These are phyloP conservation scores for Cocos nucifera DNA, from an alignment of 176 grass and related monocot species.

Conservation along the genomic window DNA sequence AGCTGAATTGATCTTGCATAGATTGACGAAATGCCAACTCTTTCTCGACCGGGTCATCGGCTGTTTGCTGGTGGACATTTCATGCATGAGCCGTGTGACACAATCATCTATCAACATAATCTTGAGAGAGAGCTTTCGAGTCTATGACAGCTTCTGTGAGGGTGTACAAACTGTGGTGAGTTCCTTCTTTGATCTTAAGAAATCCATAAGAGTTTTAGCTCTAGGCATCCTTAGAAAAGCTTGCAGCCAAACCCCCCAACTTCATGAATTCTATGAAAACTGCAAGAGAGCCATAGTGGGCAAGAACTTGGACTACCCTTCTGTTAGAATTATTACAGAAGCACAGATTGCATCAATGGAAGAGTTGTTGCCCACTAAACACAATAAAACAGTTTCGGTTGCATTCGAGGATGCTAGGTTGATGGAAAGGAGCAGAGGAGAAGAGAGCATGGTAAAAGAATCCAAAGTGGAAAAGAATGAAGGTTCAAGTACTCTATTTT, in stretches of 20 bases:
- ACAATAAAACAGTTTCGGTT: neutral
- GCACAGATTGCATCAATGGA: conserved; percentile 34
- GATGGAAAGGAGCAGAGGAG: neutral
- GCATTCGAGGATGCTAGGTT: neutral
- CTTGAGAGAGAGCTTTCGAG: conserved; percentile 85
- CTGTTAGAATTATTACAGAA: conserved; percentile 54
- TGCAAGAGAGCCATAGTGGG: conserved; percentile 49
- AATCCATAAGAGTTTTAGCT: conserved; percentile 23
- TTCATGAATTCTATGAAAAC: conserved; percentile 80
- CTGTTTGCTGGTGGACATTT: conserved; percentile 40
- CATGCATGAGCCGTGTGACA: conserved; percentile 22
- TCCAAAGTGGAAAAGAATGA: neutral
- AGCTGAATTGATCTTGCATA: conserved; percentile 31
- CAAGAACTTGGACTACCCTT: conserved; percentile 66
- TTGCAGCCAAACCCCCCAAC: conserved; percentile 45
- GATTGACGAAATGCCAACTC: conserved; percentile 57
- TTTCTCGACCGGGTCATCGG: conserved; percentile 75
- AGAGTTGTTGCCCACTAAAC: neutral
- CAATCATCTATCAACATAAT: conserved; percentile 62
- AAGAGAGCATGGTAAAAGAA: neutral
- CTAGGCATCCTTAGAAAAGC: conserved; percentile 63
- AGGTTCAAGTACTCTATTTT: neutral
- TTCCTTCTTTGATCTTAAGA: conserved; percentile 17
- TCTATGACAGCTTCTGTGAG: conserved; percentile 56
- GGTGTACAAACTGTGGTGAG: conserved; percentile 33